A percentile compares a stretch with the other conserved stretches of the same genome.
Evolutionary conservation across 1,284 basidiomycete species (phyloP).

Genomic region (Cystobasidiaceae sp.): DNA sequence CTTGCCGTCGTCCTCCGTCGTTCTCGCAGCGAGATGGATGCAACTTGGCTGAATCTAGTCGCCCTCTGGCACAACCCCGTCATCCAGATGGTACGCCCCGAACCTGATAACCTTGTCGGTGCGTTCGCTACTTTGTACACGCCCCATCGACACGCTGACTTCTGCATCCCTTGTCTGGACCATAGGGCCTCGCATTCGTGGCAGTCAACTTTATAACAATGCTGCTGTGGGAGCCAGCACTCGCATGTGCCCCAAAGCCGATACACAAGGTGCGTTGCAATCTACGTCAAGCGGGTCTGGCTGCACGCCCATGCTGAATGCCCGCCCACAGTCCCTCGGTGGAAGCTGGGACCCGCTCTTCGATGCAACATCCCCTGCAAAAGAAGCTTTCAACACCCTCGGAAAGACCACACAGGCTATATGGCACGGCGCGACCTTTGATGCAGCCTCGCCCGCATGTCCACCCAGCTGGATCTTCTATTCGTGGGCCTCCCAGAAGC

Average conservation of each 20-base stretch:
- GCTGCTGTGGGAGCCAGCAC: conserved; percentile 66
- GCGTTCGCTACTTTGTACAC: conserved; percentile 43
- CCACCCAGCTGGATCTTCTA: conserved; percentile 80
- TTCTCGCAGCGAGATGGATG: not conserved
- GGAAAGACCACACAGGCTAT: conserved; percentile 1
- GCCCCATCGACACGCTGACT: not conserved
- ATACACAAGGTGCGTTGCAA: conserved; percentile 29
- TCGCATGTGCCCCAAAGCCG: conserved; percentile 42
- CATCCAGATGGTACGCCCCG: conserved; percentile 57
- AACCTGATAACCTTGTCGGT: conserved; percentile 64
- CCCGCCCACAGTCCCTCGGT: conserved; percentile 33
- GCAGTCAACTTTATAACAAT: conserved; percentile 77
- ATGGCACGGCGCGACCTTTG: conserved; percentile 27
- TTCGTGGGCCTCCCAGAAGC: conserved; percentile 55
- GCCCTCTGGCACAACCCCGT: not conserved
- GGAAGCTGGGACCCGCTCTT: conserved; percentile 44
- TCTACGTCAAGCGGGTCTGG: not conserved
- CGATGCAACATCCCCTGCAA: conserved; percentile 5
- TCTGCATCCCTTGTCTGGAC: not conserved
- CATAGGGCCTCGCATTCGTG: conserved; percentile 68
- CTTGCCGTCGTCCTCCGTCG: not conserved
- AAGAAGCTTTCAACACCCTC: not conserved
- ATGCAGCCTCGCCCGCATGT: conserved; percentile 48
- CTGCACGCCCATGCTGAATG: not conserved
- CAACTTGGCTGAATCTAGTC: not conserved